Percentiles rank a stretch among this genome's conserved stretches.
phyloP scores from a whole-genome alignment of 2,329 filamentous ascomycete genomes.

The Ophiocordyceps robertsii region DNA sequence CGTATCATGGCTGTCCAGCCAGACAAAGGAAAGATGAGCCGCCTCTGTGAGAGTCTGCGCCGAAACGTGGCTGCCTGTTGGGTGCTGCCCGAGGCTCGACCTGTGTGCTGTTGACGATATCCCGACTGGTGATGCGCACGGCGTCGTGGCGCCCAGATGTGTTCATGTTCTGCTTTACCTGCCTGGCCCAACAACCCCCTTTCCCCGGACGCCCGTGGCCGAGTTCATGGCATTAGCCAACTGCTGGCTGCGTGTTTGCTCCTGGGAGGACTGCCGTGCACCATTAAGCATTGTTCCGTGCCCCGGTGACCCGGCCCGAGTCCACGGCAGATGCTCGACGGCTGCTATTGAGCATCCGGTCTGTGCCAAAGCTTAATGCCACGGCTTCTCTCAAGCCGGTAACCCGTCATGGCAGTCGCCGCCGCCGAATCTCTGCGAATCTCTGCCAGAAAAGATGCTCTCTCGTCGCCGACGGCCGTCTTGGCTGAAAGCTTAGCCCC shows the following conservation, averaged over 20 bases:
- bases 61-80: not conserved
- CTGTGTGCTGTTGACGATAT: not conserved
- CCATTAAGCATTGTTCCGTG: not conserved
- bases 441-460: too few relatives aligned
- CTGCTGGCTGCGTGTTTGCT: not conserved
- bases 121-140: not conserved
- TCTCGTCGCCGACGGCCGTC: too few relatives aligned
- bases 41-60: not conserved
- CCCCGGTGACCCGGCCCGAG: not conserved
- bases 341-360: too few relatives aligned
- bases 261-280: not conserved
- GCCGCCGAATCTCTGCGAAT: too few relatives aligned
- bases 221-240: not conserved
- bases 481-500: too few relatives aligned
- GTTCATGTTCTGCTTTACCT: not conserved
- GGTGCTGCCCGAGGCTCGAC: not conserved
- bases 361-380: too few relatives aligned
- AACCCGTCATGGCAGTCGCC: too few relatives aligned
- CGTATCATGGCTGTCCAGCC: too few relatives aligned
- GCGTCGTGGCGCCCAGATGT: not conserved
- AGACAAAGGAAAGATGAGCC: not conserved
- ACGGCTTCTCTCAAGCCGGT: too few relatives aligned
- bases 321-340: not conserved
- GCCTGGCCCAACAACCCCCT: too few relatives aligned
- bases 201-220: too few relatives aligned